Base-by-base conservation (phyloP, 495 filamentous ascomycete species). In the Aspergillus conjunctus region DNA sequence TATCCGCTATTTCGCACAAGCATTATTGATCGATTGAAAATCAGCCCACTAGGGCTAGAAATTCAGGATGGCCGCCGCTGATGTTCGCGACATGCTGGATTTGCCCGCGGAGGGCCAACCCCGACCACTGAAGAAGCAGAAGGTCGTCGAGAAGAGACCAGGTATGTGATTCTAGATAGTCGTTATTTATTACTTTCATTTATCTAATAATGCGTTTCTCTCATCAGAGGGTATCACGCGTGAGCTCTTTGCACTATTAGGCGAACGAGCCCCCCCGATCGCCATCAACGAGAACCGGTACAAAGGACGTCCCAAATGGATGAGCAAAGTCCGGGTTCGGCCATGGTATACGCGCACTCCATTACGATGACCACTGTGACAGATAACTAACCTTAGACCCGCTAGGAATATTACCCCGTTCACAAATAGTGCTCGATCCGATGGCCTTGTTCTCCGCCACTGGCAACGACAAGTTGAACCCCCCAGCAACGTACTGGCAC, bases 21-120 rank as follows among this genome's bases (percentile, higher is more conserved):
- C 2, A 26, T 26, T 5, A 26, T 26, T 26, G 26, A 26, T 26
- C 26, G 26, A 26, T 5, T 26, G 26, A 26, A 2, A 2, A 5
- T 26, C 26, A 26, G 26, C 26, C 26, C 26, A 26, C 26, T 26
- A 5, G 3, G 37, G 1, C 37, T 41, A 41, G 11, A 41, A 41
- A 41, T 41, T n/a, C 37, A n/a, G 9, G 37, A 41, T 41, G 88
- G 83, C 88, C 67, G 80, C 79, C 65, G 91, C 90, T 74, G 92
- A 96, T 83, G 86, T 94, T 58, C 91, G 90, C 75, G 92, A 96
- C 75, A 90, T 96, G 73, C 87, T 96, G 74, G 89, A 91, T 73
- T 79, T 95, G 69, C 87, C 90, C 53, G 81, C 77, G 57, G 81
- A 88, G 67, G 85, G 83, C 62, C 76, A 83, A 62, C 77, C 83